Conservation (phyloP, 352 stramenopile species). For the Globisporangium camurandrum region DNA sequence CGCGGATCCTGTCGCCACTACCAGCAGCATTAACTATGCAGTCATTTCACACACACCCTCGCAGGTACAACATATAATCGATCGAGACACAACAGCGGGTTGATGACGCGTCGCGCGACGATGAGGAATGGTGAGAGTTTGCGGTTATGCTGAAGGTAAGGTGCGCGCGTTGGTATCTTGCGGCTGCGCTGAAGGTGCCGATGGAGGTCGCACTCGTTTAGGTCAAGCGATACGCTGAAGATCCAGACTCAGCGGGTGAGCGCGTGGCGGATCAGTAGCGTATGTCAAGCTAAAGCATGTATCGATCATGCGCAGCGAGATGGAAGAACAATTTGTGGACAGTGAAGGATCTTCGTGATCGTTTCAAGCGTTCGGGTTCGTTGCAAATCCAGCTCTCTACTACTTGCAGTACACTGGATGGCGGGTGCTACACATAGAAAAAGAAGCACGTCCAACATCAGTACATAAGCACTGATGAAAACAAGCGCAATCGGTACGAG, state of each 20-base stretch:
- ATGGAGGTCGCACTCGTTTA: neutral
- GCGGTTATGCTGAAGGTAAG: too few relatives aligned
- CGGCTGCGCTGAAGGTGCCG: neutral
- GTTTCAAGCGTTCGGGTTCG: neutral
- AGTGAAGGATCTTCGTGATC: neutral
- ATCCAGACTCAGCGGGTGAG: neutral
- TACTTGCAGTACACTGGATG: slow-evolving; percentile 2
- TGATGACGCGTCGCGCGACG: neutral
- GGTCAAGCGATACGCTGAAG: too few relatives aligned
- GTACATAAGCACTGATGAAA: slow-evolving; percentile 11
- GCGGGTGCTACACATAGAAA: slow-evolving; percentile 5
- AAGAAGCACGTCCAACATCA: slow-evolving; percentile 11
- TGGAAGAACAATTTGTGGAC: slow-evolving; percentile 4
- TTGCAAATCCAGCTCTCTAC: neutral
- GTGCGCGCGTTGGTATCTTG: too few relatives aligned
- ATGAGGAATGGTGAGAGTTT: slow-evolving; percentile 1
- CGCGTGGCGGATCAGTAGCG: neutral
- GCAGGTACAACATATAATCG: neutral
- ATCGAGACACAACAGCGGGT: neutral
- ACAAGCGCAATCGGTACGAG: slow-evolving; percentile 13
- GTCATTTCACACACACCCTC: too few relatives aligned
- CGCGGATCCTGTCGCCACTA: too few relatives aligned
- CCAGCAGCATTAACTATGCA: too few relatives aligned
- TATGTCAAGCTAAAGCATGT: neutral
- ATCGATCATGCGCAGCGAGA: neutral